Evolutionary conservation across 169 alveolate genomes (phyloP).

Genomic region (Hepatocystis sp.): DNA sequence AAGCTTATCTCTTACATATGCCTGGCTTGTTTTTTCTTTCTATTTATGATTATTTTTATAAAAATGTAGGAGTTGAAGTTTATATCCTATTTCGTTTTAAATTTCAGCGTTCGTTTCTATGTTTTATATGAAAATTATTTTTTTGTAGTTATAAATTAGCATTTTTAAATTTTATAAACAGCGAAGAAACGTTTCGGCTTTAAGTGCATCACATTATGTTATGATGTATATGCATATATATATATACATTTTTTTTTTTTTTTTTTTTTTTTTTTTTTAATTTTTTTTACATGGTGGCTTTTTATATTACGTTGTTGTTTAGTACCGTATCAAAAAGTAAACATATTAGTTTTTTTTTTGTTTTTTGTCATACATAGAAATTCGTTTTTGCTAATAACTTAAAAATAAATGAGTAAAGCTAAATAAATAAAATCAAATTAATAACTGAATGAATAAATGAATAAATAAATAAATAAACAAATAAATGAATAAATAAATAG

Average conservation of each 20-base stretch:
- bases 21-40: no score
- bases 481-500: not conserved
- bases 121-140: conserved; percentile 1
- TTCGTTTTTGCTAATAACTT: no score
- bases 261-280: not conserved
- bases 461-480: not conserved
- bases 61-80: no score
- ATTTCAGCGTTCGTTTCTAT: no score
- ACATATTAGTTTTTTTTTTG: no score
- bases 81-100: no score
- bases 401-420: no score
- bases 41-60: no score
- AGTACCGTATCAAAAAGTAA: not conserved
- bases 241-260: not conserved
- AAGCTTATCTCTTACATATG: no score
- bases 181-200: not conserved
- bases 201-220: not conserved
- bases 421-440: no score
- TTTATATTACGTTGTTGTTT: not conserved
- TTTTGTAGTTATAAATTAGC: not conserved
- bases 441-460: no score
- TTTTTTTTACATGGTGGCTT: not conserved
- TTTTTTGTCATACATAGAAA: no score
- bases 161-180: conserved; percentile 1
- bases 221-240: not conserved